Percentiles rank a stretch among this genome's conserved stretches.
phyloP scores from a whole-genome alignment of 192 early-diverging fungal species.

The Obelidium mucronatum region DNA sequence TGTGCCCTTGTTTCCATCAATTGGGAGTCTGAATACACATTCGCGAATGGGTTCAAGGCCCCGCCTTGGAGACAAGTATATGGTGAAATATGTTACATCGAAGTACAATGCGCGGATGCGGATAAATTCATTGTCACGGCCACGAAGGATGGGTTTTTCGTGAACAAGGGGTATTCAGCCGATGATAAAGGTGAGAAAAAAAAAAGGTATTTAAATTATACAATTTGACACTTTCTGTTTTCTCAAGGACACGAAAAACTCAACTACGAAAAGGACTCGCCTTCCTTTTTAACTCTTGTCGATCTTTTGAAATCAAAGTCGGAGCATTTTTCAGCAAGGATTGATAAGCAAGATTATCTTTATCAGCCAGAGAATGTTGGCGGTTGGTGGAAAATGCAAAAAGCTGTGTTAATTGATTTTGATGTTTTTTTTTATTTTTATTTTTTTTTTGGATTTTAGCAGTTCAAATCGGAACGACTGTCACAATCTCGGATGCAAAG shows the following conservation, averaged over 20 bases:
- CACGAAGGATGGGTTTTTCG: conserved; percentile 63
- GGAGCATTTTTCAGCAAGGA: conserved; percentile 51
- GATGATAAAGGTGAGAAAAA: conserved; percentile 55
- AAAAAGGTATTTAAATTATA: not conserved
- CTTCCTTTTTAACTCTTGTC: conserved; percentile 52
- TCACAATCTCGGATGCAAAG: not conserved
- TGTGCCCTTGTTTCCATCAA: conserved; percentile 56
- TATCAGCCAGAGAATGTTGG: conserved; percentile 45
- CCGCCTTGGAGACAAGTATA: conserved; percentile 71
- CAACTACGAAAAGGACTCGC: conserved; percentile 63
- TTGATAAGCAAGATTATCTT: conserved; percentile 64
- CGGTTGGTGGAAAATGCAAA: not conserved
- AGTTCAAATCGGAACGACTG: not conserved
- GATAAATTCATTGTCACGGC: conserved; percentile 63
- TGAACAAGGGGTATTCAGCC: conserved; percentile 63
- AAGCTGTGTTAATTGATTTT: not conserved
- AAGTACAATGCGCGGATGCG: conserved; percentile 51
- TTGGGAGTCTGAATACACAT: conserved; percentile 71
- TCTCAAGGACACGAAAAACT: conserved; percentile 50
- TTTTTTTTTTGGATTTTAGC: too few species aligned
- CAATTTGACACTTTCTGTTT: conserved; percentile 20
- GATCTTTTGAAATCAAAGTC: conserved; percentile 53
- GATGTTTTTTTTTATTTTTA: too few species aligned
- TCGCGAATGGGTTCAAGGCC: conserved; percentile 64
- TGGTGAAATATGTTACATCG: conserved; percentile 64